Conservation (phyloP, 2,329 filamentous ascomycete species). For the Piedraia hortae region DNA sequence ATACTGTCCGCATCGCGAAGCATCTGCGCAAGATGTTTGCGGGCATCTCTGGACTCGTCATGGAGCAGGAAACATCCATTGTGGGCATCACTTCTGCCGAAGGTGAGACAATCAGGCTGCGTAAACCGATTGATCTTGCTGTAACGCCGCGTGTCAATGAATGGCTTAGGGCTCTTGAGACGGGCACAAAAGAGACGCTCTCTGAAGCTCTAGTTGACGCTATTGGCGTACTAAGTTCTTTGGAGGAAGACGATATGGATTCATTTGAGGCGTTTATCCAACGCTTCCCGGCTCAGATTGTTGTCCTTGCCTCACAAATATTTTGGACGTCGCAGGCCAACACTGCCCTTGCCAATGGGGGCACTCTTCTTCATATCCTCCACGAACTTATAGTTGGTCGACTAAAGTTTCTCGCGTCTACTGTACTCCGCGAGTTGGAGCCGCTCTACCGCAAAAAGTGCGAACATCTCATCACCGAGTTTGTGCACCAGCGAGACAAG, state of each 20-base stretch:
- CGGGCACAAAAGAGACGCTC: slow-evolving; percentile 77
- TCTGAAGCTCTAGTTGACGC: slow-evolving; percentile 77
- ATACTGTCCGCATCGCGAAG: slow-evolving; percentile 84
- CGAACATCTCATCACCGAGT: slow-evolving; percentile 95
- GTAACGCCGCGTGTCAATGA: slow-evolving; percentile 96
- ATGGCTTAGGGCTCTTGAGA: slow-evolving; percentile 83
- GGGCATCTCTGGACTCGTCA: slow-evolving; percentile 64
- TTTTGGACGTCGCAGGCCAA: slow-evolving; percentile 83
- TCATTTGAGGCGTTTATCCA: slow-evolving; percentile 58
- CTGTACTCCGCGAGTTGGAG: slow-evolving; percentile 71
- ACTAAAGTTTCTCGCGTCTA: slow-evolving; percentile 59
- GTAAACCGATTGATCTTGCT: slow-evolving; percentile 70
- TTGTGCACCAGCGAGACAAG: slow-evolving; percentile 84
- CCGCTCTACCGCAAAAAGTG: slow-evolving; percentile 81
- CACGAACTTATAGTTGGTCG: slow-evolving; percentile 65
- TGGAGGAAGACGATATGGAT: slow-evolving; percentile 38
- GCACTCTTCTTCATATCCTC: slow-evolving; percentile 37
- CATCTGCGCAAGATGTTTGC: slow-evolving; percentile 99
- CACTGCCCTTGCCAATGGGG: slow-evolving; percentile 42
- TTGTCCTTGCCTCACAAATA: slow-evolving; percentile 77
- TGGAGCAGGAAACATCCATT: slow-evolving; percentile 76
- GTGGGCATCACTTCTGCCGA: slow-evolving; percentile 88
- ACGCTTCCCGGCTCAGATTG: slow-evolving; percentile 73
- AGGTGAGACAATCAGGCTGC: slow-evolving; percentile 62
- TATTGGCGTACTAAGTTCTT: slow-evolving; percentile 47